Percentiles rank a stretch among this genome's conserved stretches.
Evolutionary conservation across 371 early-diverging fungal genomes (phyloP).

Genomic region (Fennellomyces sp.): DNA sequence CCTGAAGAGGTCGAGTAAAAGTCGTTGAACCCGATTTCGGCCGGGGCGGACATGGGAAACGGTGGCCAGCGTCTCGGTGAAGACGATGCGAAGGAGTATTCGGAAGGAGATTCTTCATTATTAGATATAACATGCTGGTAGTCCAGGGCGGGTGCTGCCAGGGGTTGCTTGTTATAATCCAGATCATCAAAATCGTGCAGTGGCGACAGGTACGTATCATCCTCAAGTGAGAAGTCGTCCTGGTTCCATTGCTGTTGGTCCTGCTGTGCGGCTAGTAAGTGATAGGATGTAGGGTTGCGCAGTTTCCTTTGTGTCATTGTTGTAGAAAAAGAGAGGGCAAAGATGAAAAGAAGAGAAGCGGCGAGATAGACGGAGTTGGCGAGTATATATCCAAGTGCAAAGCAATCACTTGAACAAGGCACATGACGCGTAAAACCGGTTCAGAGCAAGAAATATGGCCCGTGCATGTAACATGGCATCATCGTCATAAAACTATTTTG

Average conservation of each 20-base stretch:
- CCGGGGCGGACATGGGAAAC: conserved; percentile 50
- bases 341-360: not conserved
- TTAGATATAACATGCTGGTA: not conserved
- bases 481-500: no score
- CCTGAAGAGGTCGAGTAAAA: conserved; percentile 14
- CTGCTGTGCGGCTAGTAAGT: conserved; percentile 11
- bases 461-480: conserved; percentile 2
- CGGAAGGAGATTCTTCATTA: conserved; percentile 5
- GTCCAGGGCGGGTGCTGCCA: not conserved
- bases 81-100: not conserved
- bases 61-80: conserved; percentile 4
- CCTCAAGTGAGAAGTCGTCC: not conserved
- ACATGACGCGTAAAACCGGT: not conserved
- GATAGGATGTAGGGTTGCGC: conserved; percentile 16
- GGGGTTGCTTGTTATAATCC: not conserved
- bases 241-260: not conserved
- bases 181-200: conserved; percentile 24
- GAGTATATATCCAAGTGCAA: not conserved
- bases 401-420: not conserved
- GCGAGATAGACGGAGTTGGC: not conserved
- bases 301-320: conserved; percentile 12
- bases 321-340: not conserved
- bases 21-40: conserved; percentile 38
- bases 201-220: not conserved
- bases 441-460: conserved; percentile 1